A percentile compares a stretch with the other conserved stretches of the same genome.
phyloP scores from a whole-genome alignment of 495 filamentous ascomycete species.

The Elaphomyces granulatus region DNA sequence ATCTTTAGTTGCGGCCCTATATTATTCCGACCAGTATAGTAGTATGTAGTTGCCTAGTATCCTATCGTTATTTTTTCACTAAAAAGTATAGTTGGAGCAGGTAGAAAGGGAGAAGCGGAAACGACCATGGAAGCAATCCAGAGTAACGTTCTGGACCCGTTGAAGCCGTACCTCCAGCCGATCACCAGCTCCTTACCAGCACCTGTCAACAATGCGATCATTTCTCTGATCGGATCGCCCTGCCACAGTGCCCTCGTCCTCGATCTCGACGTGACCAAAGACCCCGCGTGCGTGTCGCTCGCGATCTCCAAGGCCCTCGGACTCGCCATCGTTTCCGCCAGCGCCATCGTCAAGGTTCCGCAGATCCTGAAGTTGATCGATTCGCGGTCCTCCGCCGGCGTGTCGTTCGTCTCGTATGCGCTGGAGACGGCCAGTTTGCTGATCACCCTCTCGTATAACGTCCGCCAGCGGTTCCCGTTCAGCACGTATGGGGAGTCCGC shows the following conservation, averaged over 20 bases:
- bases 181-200: constrained; percentile 65
- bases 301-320: constrained; percentile 84
- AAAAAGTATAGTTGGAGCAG: no score
- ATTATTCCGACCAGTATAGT: no score
- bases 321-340: constrained; percentile 78
- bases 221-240: constrained; percentile 61
- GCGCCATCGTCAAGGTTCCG: constrained; percentile 83
- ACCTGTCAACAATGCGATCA: constrained; percentile 58
- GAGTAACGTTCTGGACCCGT: constrained; percentile 40
- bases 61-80: no score
- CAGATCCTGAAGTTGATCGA: constrained; percentile 82
- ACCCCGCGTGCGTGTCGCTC: constrained; percentile 64
- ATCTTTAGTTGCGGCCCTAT: no score
- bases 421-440: constrained; percentile 79
- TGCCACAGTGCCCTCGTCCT: constrained; percentile 78
- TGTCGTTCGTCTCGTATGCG: constrained; percentile 78
- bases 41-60: no score
- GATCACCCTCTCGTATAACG: constrained; percentile 78
- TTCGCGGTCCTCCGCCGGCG: constrained; percentile 63
- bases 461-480: constrained; percentile 81
- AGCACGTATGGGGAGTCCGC: constrained; percentile 93
- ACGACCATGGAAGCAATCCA: constrained; percentile 31
- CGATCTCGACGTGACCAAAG: constrained; percentile 57
- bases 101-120: no score
- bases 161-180: constrained; percentile 56